Base-by-base conservation (phyloP, 2,329 filamentous ascomycete species). In the Domatiomyces catenatus region DNA sequence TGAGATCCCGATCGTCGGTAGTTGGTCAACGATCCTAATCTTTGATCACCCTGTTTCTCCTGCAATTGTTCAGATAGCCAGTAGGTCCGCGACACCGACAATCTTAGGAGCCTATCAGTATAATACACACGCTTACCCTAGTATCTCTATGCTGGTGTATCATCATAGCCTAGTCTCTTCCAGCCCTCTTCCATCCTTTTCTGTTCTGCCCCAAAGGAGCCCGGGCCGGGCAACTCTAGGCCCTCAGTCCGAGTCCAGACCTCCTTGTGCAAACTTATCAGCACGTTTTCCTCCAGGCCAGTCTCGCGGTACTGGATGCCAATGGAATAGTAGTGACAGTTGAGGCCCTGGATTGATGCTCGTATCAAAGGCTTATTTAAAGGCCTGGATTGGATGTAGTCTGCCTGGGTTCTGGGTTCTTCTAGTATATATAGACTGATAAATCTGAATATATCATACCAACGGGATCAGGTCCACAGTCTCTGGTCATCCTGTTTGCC, bases 301-400 rank as follows among this genome's bases (percentile, higher is more conserved):
- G 90, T 94, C 75, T 98, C 98, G 65, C 90, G 79, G 71, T 98
- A 98, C 71, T 95, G 89, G 72, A 98, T 96, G 53, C 80, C 90
- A 65, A 98, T 98, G 61, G 87, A 94, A 76, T 98, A 98, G 76
- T 98, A 98, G 74, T 98, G 92, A 63, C 92, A 79, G 74, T 98
- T 98, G 44, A 98, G 77, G 52, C 92, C 92, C 69, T 98, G 92
- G 58, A 98, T 98, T 52, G 98, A 82, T 36, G 93, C 90, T 72
- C 98, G 93, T 58, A 98, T 98, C n/a, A 88, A 95, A 22, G 92
- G 93, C 73, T 98, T 98, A 75, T 98, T 96, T 59, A 98, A 78
- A 67, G 92, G 22, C 93, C 92, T 64, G 98, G 71, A 72, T 98
- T 98, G 59, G 89, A 95, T 42, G 92, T 98, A 62, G 89, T 96